Conservation (phyloP, 441 rosid genomes). For the Bruguiera hainesii region DNA sequence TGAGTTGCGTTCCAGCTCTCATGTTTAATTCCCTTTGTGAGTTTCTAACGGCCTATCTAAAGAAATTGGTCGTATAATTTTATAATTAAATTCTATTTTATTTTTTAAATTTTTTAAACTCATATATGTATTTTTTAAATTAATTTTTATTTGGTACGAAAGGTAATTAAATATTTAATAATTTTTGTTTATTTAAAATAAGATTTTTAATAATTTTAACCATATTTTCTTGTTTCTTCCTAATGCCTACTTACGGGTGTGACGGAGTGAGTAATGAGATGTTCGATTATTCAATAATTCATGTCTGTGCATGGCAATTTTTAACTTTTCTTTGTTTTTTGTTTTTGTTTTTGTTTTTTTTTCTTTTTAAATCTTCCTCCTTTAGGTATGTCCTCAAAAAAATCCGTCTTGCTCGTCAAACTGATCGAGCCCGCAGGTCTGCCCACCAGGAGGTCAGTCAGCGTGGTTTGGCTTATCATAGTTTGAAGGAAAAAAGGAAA, state of each 20-base stretch:
- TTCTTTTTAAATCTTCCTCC: background rate
- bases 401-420: slow-evolving; percentile 90
- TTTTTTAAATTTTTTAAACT: no score
- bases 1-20: slow-evolving; percentile 31
- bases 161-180: no score
- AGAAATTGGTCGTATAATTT: no score
- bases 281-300: no score
- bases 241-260: background rate
- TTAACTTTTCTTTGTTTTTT: background rate
- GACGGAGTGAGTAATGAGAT: no score
- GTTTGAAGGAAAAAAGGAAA: background rate
- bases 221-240: background rate
- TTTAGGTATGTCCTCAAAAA: slow-evolving; percentile 79
- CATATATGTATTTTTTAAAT: no score
- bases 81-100: no score
- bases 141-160: no score
- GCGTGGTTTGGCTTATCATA: slow-evolving; percentile 3
- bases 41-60: background rate
- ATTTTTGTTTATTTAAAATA: no score
- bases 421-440: slow-evolving; percentile 84
- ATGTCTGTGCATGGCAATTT: no score
- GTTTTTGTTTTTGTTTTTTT: background rate
- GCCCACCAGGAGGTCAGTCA: slow-evolving; percentile 82
- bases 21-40: background rate
- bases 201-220: no score